These are phyloP conservation scores for Aspergillus bridgeri DNA, from an alignment of 495 filamentous ascomycete genomes.

Conservation along the genomic window DNA sequence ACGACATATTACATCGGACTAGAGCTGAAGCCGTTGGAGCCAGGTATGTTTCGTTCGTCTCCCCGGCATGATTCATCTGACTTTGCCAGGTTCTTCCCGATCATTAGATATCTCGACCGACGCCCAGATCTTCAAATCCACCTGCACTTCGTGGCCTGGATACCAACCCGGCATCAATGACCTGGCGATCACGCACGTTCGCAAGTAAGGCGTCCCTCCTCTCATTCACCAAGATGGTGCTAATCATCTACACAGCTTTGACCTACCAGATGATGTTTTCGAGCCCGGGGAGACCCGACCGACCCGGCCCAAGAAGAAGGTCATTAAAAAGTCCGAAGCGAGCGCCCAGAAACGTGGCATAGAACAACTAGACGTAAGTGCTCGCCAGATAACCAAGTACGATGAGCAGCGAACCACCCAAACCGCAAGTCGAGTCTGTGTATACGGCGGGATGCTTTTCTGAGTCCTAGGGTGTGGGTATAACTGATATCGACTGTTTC, in stretches of 20 bases:
- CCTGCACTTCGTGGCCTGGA: slow-evolving; percentile 61
- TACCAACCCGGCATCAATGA: slow-evolving; percentile 64
- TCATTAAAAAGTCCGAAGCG: slow-evolving; percentile 38
- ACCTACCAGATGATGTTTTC: slow-evolving; percentile 88
- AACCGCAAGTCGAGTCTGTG: slow-evolving; percentile 21
- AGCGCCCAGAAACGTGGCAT: slow-evolving; percentile 41
- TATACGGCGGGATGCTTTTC: slow-evolving; percentile 14
- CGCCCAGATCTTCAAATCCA: slow-evolving; percentile 68
- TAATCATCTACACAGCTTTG: slow-evolving; percentile 54
- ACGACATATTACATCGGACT: slow-evolving; percentile 87
- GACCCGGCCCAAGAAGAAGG: slow-evolving; percentile 60
- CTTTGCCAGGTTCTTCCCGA: slow-evolving; percentile 44
- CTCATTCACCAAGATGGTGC: not conserved
- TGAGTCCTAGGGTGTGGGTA: slow-evolving; percentile 24
- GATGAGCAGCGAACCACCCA: slow-evolving; percentile 14
- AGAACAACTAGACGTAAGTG: slow-evolving; percentile 48
- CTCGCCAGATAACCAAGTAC: slow-evolving; percentile 24
- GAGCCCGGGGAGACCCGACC: slow-evolving; percentile 73
- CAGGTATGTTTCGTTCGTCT: slow-evolving; percentile 24
- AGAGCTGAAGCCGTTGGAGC: slow-evolving; percentile 49
- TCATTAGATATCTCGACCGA: slow-evolving; percentile 65
- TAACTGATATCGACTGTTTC: slow-evolving; percentile 36
- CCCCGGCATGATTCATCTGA: slow-evolving; percentile 21
- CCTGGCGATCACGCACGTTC: slow-evolving; percentile 67
- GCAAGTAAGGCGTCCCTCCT: slow-evolving; percentile 60